phyloP scores from a whole-genome alignment of 306 rosid species.

The Ormosia semicastrata region DNA sequence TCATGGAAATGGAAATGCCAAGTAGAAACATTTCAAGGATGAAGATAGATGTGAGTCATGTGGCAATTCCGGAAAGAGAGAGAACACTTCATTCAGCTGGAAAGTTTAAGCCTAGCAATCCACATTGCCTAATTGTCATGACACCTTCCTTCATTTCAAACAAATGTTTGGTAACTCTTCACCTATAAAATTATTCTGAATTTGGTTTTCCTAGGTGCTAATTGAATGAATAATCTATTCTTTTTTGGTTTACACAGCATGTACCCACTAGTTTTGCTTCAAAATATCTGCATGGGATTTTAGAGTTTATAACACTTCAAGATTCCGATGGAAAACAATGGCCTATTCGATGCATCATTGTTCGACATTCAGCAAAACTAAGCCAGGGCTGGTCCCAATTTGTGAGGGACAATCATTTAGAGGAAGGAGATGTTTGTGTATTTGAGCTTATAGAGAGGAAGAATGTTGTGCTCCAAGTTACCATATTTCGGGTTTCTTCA shows the following conservation, averaged over 20 bases:
- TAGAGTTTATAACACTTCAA: neutral
- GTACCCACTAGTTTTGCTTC: neutral
- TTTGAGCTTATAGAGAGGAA: too few relatives aligned
- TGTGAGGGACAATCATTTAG: too few relatives aligned
- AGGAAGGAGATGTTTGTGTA: too few relatives aligned
- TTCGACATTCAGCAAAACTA: neutral
- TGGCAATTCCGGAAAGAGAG: neutral
- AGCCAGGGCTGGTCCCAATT: conserved; percentile 19
- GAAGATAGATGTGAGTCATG: neutral
- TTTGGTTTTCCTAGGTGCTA: neutral
- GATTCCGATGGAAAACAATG: neutral
- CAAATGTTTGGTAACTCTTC: conserved; percentile 1
- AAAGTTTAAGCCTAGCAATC: neutral
- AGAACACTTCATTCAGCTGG: neutral
- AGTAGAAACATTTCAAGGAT: neutral
- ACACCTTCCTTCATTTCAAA: neutral
- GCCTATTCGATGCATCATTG: neutral
- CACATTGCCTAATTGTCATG: conserved; percentile 9
- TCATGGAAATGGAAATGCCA: neutral
- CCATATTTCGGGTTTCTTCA: too few relatives aligned
- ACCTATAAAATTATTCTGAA: neutral
- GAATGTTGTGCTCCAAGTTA: too few relatives aligned
- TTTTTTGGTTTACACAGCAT: neutral
- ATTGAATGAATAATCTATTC: neutral
- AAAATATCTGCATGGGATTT: neutral